phyloP scores from a whole-genome alignment of 1,284 basidiomycete genomes.

The Fereydounia khargensis region DNA sequence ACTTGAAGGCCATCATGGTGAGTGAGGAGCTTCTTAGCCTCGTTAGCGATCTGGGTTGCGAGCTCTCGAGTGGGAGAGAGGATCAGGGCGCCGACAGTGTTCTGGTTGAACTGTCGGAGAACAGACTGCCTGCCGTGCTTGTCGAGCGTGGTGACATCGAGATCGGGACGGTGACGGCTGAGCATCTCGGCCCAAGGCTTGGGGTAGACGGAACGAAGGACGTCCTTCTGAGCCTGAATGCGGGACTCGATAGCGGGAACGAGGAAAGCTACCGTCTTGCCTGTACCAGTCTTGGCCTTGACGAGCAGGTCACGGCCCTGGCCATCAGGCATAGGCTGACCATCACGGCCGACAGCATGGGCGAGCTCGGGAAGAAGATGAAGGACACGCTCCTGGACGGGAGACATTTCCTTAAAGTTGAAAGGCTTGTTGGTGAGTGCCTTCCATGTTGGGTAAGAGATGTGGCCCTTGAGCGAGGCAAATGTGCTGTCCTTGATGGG shows the following conservation, averaged over 20 bases:
- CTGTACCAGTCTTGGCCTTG: slow-evolving; percentile 57
- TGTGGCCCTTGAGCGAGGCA: slow-evolving; percentile 35
- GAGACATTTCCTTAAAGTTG: slow-evolving; percentile 72
- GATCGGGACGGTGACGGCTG: slow-evolving; percentile 47
- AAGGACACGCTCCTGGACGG: slow-evolving; percentile 80
- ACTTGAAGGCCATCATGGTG: slow-evolving; percentile 64
- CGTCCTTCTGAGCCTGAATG: slow-evolving; percentile 43
- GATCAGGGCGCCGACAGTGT: slow-evolving; percentile 72
- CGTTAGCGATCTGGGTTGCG: slow-evolving; percentile 87
- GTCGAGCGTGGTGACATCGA: slow-evolving; percentile 31
- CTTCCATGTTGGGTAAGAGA: slow-evolving; percentile 33
- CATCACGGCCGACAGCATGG: slow-evolving; percentile 8
- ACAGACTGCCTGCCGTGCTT: slow-evolving; percentile 24
- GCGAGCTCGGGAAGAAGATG: slow-evolving; percentile 62
- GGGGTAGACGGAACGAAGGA: slow-evolving; percentile 22
- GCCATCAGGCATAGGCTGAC: slow-evolving; percentile 33
- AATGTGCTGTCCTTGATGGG: slow-evolving; percentile 29
- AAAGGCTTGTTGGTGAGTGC: slow-evolving; percentile 65
- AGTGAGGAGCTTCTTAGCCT: slow-evolving; percentile 70
- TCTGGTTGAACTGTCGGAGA: slow-evolving; percentile 32
- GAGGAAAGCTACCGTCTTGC: slow-evolving; percentile 57
- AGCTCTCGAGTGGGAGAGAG: slow-evolving; percentile 92
- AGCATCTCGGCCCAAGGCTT: slow-evolving; percentile 32
- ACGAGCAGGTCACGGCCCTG: slow-evolving; percentile 55
- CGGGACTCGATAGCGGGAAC: slow-evolving; percentile 55